A percentile compares a stretch with the other conserved stretches of the same genome.
Conservation (phyloP, 192 early-diverging fungal genomes). For the Chytriomyces sp. region DNA sequence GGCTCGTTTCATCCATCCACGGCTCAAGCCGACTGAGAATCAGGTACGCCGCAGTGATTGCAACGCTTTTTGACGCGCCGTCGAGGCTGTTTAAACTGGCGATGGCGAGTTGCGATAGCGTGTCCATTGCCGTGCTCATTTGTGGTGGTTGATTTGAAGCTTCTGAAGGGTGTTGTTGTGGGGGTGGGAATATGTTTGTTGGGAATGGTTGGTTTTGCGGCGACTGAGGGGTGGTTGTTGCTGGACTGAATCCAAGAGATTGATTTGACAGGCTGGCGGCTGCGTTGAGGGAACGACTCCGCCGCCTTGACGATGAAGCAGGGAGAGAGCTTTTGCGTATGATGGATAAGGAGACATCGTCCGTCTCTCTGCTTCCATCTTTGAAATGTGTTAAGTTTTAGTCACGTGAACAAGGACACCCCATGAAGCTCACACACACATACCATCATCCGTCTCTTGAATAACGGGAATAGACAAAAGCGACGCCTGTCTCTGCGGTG, state of each 20-base stretch:
- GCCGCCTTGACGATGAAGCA: background rate
- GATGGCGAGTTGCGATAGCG: background rate
- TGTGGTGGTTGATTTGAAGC: too few species aligned
- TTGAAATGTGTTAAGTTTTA: too few species aligned
- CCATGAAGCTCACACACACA: too few species aligned
- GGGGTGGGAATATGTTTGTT: too few species aligned
- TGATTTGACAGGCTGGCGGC: too few species aligned
- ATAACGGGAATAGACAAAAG: background rate
- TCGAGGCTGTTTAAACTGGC: background rate
- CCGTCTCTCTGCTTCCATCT: background rate
- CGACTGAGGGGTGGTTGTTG: too few species aligned
- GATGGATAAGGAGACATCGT: background rate
- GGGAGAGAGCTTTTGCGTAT: background rate
- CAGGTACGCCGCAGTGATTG: background rate
- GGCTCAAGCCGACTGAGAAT: constrained; percentile 1
- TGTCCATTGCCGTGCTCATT: background rate
- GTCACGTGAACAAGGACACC: too few species aligned
- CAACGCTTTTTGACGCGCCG: background rate
- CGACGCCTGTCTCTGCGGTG: background rate
- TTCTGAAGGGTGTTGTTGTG: too few species aligned
- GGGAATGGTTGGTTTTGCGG: too few species aligned
- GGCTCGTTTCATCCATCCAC: constrained; percentile 2
- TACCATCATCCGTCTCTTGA: background rate
- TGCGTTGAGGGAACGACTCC: background rate
- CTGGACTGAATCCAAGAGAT: too few species aligned